Conservation (phyloP, 352 stramenopile species). For the Globisporangium okanoganense region DNA sequence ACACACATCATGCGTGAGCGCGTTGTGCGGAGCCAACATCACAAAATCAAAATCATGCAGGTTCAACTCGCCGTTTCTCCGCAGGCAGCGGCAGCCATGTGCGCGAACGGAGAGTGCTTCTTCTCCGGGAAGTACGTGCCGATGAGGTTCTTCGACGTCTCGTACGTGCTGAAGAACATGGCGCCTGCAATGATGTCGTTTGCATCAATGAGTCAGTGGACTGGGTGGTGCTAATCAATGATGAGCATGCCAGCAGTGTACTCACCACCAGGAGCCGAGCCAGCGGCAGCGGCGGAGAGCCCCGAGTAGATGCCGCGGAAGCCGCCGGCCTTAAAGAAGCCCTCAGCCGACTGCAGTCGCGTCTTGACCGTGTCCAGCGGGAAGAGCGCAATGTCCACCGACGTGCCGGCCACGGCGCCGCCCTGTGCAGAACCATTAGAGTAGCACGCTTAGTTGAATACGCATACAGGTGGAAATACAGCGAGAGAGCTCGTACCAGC, state of each 20-base stretch:
- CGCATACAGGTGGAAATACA: not conserved
- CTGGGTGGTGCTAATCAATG: not conserved
- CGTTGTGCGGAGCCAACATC: not conserved
- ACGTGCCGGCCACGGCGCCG: slow-evolving; percentile 94
- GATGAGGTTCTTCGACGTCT: slow-evolving; percentile 85
- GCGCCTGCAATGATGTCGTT: slow-evolving; percentile 40
- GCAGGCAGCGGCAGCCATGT: slow-evolving; percentile 94
- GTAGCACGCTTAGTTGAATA: not conserved
- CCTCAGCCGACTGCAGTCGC: slow-evolving; percentile 93
- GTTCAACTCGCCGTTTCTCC: slow-evolving; percentile 86
- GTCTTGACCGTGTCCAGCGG: slow-evolving; percentile 99
- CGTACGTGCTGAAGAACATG: slow-evolving; percentile 90
- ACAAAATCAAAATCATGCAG: not conserved
- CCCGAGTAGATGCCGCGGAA: slow-evolving; percentile 94
- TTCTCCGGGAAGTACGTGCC: slow-evolving; percentile 45
- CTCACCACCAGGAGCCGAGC: slow-evolving; percentile 88
- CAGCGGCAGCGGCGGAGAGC: slow-evolving; percentile 86
- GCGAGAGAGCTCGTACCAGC: slow-evolving; percentile 26
- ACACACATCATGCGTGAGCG: not conserved
- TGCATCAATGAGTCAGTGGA: not conserved
- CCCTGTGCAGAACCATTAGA: slow-evolving; percentile 31
- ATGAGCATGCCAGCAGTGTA: not conserved
- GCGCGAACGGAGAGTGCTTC: slow-evolving; percentile 85
- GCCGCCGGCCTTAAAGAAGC: slow-evolving; percentile 96
- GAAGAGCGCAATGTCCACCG: slow-evolving; percentile 98